These are phyloP conservation scores for Peterozyma toletana DNA, from an alignment of 805 yeast species.

Conservation along the genomic window DNA sequence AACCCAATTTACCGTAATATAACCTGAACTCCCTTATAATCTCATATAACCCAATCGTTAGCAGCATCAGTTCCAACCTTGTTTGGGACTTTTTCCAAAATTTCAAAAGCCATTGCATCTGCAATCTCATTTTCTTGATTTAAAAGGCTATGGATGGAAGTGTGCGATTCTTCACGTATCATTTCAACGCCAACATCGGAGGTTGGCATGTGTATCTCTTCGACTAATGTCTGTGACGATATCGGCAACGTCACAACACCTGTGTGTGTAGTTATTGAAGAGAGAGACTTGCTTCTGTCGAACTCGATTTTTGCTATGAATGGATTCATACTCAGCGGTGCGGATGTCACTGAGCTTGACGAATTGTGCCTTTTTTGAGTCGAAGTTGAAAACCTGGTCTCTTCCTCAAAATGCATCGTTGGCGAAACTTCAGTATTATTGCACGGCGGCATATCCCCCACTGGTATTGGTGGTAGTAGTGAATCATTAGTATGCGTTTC, in stretches of 20 bases:
- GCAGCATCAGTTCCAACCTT: neutral
- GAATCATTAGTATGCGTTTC: neutral
- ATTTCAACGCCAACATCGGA: no score
- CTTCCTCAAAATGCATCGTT: neutral
- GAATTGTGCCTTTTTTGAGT: neutral
- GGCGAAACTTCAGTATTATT: conserved; percentile 6
- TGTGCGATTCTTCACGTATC: no score
- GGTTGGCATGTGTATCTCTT: no score
- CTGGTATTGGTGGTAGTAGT: conserved; percentile 6
- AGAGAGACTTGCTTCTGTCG: no score
- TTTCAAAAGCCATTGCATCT: conserved; percentile 12
- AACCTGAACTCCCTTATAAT: neutral
- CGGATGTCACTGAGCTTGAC: neutral
- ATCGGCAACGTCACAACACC: no score
- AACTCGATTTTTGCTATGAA: no score
- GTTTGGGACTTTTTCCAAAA: conserved; percentile 10
- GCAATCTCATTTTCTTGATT: conserved; percentile 9
- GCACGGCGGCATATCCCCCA: conserved; percentile 6
- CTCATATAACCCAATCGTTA: conserved; percentile 8
- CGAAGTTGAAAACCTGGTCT: neutral
- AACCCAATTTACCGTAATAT: no score
- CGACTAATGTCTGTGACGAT: no score
- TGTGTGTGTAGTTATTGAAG: no score
- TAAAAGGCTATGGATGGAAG: neutral
- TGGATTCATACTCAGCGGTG: neutral